Conservation (phyloP, 805 yeast genomes). For the Nakazawaea ishiwadae region DNA sequence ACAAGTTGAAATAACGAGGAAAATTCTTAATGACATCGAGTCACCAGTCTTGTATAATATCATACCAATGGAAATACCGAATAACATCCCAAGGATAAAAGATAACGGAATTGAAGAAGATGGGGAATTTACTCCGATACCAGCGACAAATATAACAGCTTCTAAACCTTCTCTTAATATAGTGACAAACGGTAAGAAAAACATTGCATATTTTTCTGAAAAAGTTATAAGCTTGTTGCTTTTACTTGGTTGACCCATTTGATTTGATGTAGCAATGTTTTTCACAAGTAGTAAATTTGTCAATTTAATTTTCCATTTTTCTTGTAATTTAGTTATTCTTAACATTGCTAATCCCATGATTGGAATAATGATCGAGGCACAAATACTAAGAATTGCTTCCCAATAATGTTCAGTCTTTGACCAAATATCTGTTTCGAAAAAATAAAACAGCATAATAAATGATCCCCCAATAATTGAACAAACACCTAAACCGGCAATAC, state of each 20-base stretch:
- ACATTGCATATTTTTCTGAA: constrained; percentile 79
- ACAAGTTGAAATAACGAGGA: constrained; percentile 36
- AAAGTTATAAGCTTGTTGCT: constrained; percentile 47
- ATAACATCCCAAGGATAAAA: constrained; percentile 27
- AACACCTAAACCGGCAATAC: constrained; percentile 31
- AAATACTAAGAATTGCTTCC: constrained; percentile 40
- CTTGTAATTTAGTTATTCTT: constrained; percentile 38
- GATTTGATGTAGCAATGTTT: constrained; percentile 10
- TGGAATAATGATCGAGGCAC: constrained; percentile 40
- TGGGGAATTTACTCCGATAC: constrained; percentile 59
- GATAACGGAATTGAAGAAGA: constrained; percentile 29
- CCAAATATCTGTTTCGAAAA: constrained; percentile 41
- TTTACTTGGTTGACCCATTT: constrained; percentile 33
- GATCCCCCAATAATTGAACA: constrained; percentile 37
- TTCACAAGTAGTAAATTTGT: constrained; percentile 15
- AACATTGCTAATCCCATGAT: constrained; percentile 41
- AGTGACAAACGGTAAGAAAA: constrained; percentile 81
- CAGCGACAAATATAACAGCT: constrained; percentile 89
- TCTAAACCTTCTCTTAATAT: constrained; percentile 87
- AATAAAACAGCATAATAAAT: constrained; percentile 34
- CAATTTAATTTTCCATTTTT: constrained; percentile 38
- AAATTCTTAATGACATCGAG: constrained; percentile 36
- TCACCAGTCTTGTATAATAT: constrained; percentile 37
- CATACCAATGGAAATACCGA: constrained; percentile 34
- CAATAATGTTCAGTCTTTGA: constrained; percentile 41